Conservation (phyloP, 148 eudicot species). For the Limonium bicolor region DNA sequence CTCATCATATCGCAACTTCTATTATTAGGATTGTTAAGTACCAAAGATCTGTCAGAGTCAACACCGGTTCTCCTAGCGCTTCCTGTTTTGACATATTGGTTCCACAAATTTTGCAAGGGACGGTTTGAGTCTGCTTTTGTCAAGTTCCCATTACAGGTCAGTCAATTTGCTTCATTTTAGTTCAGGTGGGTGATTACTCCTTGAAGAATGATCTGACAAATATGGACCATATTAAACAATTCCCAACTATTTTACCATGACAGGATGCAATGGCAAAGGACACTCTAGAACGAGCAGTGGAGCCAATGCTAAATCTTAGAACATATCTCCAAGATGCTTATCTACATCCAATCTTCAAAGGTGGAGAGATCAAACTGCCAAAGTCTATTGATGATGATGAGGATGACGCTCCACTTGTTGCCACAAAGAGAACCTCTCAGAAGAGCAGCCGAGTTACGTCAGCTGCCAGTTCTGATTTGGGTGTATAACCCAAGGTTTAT, state of each 20-base stretch:
- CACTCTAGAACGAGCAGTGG: conserved; percentile 3
- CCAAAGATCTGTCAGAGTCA: conserved; percentile 2
- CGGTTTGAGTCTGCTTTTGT: conserved; percentile 3
- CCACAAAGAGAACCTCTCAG: conserved; percentile 4
- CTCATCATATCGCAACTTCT: conserved; percentile 4
- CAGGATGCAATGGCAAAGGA: conserved; percentile 7
- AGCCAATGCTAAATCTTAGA: conserved; percentile 3
- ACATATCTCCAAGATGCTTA: conserved; percentile 3
- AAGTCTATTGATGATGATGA: neutral
- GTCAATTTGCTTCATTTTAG: no score
- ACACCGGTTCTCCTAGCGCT: conserved; percentile 1
- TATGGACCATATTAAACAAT: neutral
- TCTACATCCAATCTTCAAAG: conserved; percentile 3
- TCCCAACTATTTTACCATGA: no score
- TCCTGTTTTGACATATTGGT: conserved; percentile 4
- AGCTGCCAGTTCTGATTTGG: neutral
- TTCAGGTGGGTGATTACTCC: no score
- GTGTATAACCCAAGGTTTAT: no score
- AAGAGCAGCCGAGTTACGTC: conserved; percentile 6
- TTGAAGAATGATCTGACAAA: no score
- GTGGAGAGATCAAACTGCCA: conserved; percentile 5
- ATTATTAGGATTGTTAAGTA: conserved; percentile 3
- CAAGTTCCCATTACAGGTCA: conserved; percentile 1
- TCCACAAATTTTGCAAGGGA: conserved; percentile 6
- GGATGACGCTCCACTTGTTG: conserved; percentile 5